These are phyloP conservation scores for Metschnikowia peoriensis DNA, from an alignment of 805 yeast species.

Conservation along the genomic window DNA sequence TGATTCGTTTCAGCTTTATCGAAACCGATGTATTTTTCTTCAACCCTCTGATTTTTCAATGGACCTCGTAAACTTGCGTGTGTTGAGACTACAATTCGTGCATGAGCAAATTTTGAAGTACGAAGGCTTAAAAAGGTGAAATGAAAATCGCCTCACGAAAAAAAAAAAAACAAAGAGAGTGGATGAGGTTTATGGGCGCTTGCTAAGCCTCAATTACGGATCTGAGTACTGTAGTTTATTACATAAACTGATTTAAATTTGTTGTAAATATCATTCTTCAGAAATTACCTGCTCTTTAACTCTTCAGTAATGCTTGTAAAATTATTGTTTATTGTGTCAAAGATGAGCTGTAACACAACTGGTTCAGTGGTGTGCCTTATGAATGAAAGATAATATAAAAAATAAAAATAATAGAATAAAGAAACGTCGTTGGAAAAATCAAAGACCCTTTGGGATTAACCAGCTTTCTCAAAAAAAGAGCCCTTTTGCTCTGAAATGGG, in stretches of 20 bases:
- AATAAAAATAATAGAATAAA: not conserved
- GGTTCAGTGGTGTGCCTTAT: not conserved
- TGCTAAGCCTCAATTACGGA: slow-evolving; percentile 2
- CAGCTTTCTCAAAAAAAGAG: not conserved
- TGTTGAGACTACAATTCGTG: not conserved
- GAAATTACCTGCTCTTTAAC: too few species aligned
- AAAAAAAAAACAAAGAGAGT: not conserved
- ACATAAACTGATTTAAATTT: too few species aligned
- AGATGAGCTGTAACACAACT: not conserved
- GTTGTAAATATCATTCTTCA: too few species aligned
- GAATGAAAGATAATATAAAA: not conserved
- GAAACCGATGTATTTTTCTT: not conserved
- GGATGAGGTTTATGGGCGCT: not conserved
- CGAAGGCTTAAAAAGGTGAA: not conserved
- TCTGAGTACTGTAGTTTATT: not conserved
- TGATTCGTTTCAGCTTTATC: not conserved
- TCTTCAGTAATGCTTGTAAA: not conserved
- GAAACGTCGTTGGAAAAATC: not conserved
- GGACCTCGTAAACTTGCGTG: not conserved
- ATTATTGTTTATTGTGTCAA: not conserved
- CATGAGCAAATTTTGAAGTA: slow-evolving; percentile 5
- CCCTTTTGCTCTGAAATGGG: not conserved
- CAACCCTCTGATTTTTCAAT: not conserved
- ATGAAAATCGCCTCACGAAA: not conserved
- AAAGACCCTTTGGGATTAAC: not conserved